phyloP scores from a whole-genome alignment of 176 grass and related monocot genomes.

The Triticum monococcum region DNA sequence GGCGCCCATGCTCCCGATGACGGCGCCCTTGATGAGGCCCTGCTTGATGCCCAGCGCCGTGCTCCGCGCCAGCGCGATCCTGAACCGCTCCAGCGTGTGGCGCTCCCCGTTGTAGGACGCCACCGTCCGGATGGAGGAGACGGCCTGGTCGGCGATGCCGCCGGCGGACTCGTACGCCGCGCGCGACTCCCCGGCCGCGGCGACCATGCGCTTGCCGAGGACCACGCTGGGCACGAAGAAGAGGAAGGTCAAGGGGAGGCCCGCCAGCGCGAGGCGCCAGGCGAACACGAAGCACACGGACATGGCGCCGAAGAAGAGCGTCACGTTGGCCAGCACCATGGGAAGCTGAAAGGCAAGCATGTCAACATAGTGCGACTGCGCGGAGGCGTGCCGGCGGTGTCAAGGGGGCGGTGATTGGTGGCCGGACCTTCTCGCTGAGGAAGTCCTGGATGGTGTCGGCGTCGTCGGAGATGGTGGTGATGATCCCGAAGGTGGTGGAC shows the following conservation, averaged over 20 bases:
- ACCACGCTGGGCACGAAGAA: slow-evolving; percentile 43
- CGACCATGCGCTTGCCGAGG: slow-evolving; percentile 46
- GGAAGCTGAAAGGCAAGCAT: slow-evolving; percentile 17
- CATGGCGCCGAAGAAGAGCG: slow-evolving; percentile 44
- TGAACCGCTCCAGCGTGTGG: slow-evolving; percentile 43
- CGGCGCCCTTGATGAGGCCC: slow-evolving; percentile 57
- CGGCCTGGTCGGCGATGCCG: slow-evolving; percentile 45
- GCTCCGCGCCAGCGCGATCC: slow-evolving; percentile 35
- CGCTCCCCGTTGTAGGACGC: slow-evolving; percentile 45
- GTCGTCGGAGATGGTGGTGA: slow-evolving; percentile 65
- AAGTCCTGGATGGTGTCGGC: slow-evolving; percentile 57
- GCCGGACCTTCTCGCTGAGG: slow-evolving; percentile 54
- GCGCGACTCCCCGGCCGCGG: slow-evolving; percentile 11
- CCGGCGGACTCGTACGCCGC: slow-evolving; percentile 48
- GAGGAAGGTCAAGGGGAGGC: slow-evolving; percentile 49
- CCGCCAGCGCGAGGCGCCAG: slow-evolving; percentile 56
- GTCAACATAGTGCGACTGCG: neutral
- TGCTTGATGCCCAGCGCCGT: slow-evolving; percentile 46
- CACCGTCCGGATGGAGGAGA: slow-evolving; percentile 56
- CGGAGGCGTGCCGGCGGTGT: too few relatives aligned
- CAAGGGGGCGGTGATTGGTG: neutral
- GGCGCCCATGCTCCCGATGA: slow-evolving; percentile 52
- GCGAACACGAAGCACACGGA: slow-evolving; percentile 37
- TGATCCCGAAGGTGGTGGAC: slow-evolving; percentile 46
- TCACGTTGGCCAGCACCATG: slow-evolving; percentile 38